A percentile compares a stretch with the other conserved stretches of the same genome.
Conservation (phyloP, 768 basidiomycete species). For the Ramaria sp. region DNA sequence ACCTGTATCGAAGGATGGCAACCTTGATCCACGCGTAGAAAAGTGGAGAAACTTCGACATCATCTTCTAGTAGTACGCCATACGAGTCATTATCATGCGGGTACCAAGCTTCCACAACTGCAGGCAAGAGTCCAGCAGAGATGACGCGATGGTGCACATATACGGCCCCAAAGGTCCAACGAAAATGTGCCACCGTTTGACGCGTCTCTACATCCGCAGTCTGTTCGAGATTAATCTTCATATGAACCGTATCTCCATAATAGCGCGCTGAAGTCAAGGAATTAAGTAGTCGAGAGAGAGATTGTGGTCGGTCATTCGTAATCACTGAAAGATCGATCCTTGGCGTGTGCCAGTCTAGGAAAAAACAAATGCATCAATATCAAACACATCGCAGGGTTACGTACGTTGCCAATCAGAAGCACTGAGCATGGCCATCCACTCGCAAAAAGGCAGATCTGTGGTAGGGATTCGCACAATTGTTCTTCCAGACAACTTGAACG, state of each 20-base stretch:
- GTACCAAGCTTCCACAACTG: constrained; percentile 87
- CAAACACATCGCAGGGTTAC: constrained; percentile 8
- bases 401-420: constrained; percentile 50
- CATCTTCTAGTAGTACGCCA: constrained; percentile 76
- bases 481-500: constrained; percentile 3
- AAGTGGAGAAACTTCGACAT: constrained; percentile 73
- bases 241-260: constrained; percentile 54
- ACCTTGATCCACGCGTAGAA: constrained; percentile 85
- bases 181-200: constrained; percentile 33
- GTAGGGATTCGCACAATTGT: constrained; percentile 35
- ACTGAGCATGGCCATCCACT: constrained; percentile 55
- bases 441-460: constrained; percentile 37
- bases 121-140: constrained; percentile 71
- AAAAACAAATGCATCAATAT: constrained; percentile 7
- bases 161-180: constrained; percentile 52
- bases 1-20: constrained; percentile 69
- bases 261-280: constrained; percentile 51
- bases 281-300: constrained; percentile 52
- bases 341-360: constrained; percentile 65
- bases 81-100: constrained; percentile 63
- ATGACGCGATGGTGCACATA: constrained; percentile 62
- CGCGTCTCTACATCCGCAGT: constrained; percentile 56
- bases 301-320: constrained; percentile 65
- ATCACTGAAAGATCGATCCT: constrained; percentile 62
- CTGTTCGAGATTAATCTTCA: constrained; percentile 71